Percentiles rank a stretch among this genome's conserved stretches.
These are phyloP conservation scores for Helicostylum pulchrum DNA, from an alignment of 192 early-diverging fungal genomes.

Conservation along the genomic window DNA sequence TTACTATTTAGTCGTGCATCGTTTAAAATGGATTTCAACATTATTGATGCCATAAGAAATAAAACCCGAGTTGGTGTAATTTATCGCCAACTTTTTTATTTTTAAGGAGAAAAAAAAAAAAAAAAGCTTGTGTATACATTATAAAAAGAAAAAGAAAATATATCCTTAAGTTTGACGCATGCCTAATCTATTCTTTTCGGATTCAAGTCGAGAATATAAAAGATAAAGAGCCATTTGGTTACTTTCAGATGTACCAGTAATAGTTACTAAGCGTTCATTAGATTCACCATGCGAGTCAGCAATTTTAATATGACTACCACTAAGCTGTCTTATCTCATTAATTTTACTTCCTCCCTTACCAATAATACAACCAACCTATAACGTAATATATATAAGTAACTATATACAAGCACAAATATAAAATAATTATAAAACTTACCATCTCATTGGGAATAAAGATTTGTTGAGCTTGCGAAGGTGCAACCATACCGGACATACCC, in stretches of 20 bases:
- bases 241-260: slow-evolving; percentile 81
- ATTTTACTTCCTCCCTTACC: slow-evolving; percentile 87
- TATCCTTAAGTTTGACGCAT: slow-evolving; percentile 11
- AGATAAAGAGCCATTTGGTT: slow-evolving; percentile 92
- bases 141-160: not conserved
- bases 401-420: not conserved
- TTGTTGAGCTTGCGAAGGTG: slow-evolving; percentile 46
- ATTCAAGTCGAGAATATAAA: slow-evolving; percentile 85
- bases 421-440: slow-evolving; percentile 3
- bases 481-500: slow-evolving; percentile 17
- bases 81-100: not conserved
- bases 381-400: not conserved
- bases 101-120: not conserved
- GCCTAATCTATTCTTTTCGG: slow-evolving; percentile 55
- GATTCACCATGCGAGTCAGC: slow-evolving; percentile 63
- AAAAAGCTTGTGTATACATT: not conserved
- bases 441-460: slow-evolving; percentile 65
- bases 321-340: slow-evolving; percentile 75
- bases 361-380: slow-evolving; percentile 86
- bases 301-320: slow-evolving; percentile 87
- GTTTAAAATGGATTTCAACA: not conserved
- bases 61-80: not conserved
- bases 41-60: too few species aligned
- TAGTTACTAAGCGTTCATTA: slow-evolving; percentile 84
- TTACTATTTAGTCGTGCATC: slow-evolving; percentile 2